Evolutionary conservation across 306 rosid genomes (phyloP).

Genomic region (Myrica gale): DNA sequence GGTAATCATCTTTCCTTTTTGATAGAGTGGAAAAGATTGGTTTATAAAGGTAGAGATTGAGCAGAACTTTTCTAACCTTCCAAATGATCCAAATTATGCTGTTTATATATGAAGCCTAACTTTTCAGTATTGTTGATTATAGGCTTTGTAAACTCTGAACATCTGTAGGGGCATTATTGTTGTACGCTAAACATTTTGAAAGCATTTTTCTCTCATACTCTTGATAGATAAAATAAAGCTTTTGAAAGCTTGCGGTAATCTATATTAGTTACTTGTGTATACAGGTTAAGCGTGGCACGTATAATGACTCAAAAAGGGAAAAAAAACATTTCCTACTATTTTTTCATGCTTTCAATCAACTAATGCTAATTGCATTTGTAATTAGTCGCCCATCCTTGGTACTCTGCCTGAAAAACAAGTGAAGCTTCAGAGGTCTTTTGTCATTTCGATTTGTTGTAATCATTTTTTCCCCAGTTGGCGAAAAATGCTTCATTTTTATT

Average conservation of each 20-base stretch:
- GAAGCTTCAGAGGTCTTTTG: too few relatives aligned
- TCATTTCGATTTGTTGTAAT: too few relatives aligned
- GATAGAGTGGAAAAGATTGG: background rate
- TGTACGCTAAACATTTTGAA: background rate
- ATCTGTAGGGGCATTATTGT: conserved; percentile 7
- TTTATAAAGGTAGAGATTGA: conserved; percentile 12
- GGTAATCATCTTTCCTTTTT: conserved; percentile 43
- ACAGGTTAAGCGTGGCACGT: background rate
- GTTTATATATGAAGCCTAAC: conserved; percentile 3
- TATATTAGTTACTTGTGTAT: background rate
- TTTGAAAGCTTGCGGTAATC: background rate
- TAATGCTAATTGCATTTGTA: background rate
- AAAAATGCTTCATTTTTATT: too few relatives aligned
- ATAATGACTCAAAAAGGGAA: background rate
- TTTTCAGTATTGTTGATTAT: background rate
- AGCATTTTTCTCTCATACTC: background rate
- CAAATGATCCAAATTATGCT: conserved; percentile 5
- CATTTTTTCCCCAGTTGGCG: too few relatives aligned
- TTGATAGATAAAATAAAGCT: background rate
- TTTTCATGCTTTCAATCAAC: background rate
- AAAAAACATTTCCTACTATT: background rate
- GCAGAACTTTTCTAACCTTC: conserved; percentile 17
- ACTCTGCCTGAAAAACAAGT: too few relatives aligned
- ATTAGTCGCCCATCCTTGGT: background rate
- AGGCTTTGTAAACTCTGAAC: conserved; percentile 8